These are phyloP conservation scores for Ascochyta pisi DNA, from an alignment of 2,329 filamentous ascomycete genomes.

Conservation along the genomic window DNA sequence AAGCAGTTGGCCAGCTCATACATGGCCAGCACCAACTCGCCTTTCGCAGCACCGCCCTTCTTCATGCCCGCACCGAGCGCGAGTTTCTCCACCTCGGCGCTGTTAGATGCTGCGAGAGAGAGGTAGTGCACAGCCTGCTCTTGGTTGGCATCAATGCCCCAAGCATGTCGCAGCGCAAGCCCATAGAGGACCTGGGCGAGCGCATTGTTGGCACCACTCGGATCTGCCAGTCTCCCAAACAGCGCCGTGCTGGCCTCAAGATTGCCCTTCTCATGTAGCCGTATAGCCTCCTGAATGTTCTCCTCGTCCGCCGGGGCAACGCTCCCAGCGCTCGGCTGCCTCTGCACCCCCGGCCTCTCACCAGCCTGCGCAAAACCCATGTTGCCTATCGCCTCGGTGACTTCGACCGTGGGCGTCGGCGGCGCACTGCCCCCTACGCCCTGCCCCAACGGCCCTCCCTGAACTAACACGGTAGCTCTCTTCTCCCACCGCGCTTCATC, in stretches of 20 bases:
- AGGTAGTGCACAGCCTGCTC: slow-evolving; percentile 81
- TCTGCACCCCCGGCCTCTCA: not conserved
- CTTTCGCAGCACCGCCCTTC: slow-evolving; percentile 93
- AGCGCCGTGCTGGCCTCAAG: slow-evolving; percentile 80
- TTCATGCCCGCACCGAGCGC: slow-evolving; percentile 87
- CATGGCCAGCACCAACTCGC: slow-evolving; percentile 93
- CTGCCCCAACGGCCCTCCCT: slow-evolving; percentile 58
- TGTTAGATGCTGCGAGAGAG: slow-evolving; percentile 86
- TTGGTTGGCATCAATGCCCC: slow-evolving; percentile 81
- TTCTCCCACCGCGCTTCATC: slow-evolving; percentile 81
- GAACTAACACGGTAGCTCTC: slow-evolving; percentile 86
- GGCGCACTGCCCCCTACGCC: slow-evolving; percentile 35
- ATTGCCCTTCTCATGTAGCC: slow-evolving; percentile 84
- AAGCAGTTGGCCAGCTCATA: slow-evolving; percentile 94
- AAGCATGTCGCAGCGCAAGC: slow-evolving; percentile 88
- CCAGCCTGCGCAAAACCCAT: slow-evolving; percentile 3
- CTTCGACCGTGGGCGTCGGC: slow-evolving; percentile 37
- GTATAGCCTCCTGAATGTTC: slow-evolving; percentile 94
- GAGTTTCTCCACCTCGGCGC: slow-evolving; percentile 82
- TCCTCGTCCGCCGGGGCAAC: slow-evolving; percentile 36
- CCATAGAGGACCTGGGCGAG: slow-evolving; percentile 96
- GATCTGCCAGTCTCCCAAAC: slow-evolving; percentile 84
- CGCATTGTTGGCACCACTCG: slow-evolving; percentile 85
- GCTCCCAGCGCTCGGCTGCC: slow-evolving; percentile 20
- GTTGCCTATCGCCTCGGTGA: slow-evolving; percentile 3